phyloP scores from a whole-genome alignment of 2,329 filamentous ascomycete species.

The Ceratocystis smalleyi region DNA sequence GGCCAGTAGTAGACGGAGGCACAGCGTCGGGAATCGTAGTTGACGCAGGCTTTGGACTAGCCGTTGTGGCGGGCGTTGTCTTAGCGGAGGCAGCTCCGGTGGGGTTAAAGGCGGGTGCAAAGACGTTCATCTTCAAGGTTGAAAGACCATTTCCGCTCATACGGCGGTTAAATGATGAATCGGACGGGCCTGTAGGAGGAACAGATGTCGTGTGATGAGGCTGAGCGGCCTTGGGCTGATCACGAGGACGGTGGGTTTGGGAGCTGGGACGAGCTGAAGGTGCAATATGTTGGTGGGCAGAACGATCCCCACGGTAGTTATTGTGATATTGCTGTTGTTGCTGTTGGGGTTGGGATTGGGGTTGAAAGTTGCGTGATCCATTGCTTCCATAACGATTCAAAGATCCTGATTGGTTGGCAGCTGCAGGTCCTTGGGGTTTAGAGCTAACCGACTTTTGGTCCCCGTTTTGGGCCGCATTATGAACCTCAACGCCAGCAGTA shows the following conservation, averaged over 20 bases:
- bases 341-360: not conserved
- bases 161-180: constrained; percentile 39
- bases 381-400: constrained; percentile 29
- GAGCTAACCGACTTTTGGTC: constrained; percentile 5
- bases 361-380: constrained; percentile 27
- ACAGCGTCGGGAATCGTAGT: not conserved
- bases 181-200: constrained; percentile 45
- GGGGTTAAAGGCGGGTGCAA: constrained; percentile 67
- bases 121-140: constrained; percentile 48
- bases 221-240: constrained; percentile 5
- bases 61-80: constrained; percentile 2
- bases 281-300: constrained; percentile 1
- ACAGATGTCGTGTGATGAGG: constrained; percentile 50
- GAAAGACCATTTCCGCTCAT: constrained; percentile 32
- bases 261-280: constrained; percentile 3
- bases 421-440: constrained; percentile 27
- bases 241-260: constrained; percentile 1
- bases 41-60: constrained; percentile 7
- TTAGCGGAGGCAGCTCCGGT: constrained; percentile 29
- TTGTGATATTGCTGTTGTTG: constrained; percentile 8
- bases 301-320: constrained; percentile 2
- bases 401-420: constrained; percentile 34
- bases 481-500: not conserved
- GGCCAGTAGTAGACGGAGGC: not conserved
- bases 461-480: not conserved